Evolutionary conservation across 805 yeast genomes (phyloP).

Genomic region (Suhomyces emberorum): DNA sequence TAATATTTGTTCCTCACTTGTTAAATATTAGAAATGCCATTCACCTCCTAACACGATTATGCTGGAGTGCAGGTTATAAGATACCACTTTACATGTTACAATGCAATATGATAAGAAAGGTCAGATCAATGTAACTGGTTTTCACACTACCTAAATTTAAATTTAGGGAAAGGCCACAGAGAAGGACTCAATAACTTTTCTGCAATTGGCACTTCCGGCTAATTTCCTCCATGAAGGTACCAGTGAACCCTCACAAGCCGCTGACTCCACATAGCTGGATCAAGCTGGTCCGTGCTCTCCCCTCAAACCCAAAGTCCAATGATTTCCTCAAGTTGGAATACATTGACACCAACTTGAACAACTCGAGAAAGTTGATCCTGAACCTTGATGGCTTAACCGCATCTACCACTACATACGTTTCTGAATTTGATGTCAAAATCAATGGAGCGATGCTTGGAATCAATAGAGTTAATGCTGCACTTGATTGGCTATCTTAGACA

Average conservation of each 20-base stretch:
- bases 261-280: constrained; percentile 17
- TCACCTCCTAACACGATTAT: too few species aligned
- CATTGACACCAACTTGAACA: constrained; percentile 36
- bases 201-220: too few species aligned
- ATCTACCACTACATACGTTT: constrained; percentile 5
- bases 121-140: too few species aligned
- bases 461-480: constrained; percentile 17
- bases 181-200: too few species aligned
- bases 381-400: constrained; percentile 14
- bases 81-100: too few species aligned
- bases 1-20: too few species aligned
- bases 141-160: too few species aligned
- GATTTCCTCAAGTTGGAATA: constrained; percentile 35
- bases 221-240: background rate
- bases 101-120: too few species aligned
- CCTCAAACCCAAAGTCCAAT: constrained; percentile 28
- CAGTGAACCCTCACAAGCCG: background rate
- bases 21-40: too few species aligned
- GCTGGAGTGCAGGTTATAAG: too few species aligned
- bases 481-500: constrained; percentile 22
- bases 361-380: constrained; percentile 32
- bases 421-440: constrained; percentile 8
- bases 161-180: too few species aligned
- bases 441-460: constrained; percentile 17
- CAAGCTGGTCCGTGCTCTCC: constrained; percentile 28